Base-by-base conservation (phyloP, 2,329 filamentous ascomycete genomes). In the Madurella fahalii region DNA sequence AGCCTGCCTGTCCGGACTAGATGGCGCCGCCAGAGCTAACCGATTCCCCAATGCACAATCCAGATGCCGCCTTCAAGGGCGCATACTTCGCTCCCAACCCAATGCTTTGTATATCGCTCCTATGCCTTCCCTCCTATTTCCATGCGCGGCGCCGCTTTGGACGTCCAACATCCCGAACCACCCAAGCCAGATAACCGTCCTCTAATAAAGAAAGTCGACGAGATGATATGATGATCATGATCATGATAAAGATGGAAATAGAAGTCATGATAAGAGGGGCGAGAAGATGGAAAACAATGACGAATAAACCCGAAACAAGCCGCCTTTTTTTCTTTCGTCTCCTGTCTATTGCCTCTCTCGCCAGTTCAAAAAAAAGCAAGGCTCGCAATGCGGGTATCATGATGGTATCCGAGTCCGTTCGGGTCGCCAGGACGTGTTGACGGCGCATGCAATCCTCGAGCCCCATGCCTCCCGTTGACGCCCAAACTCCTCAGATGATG, bases 301-400 rank as follows among this genome's bases (percentile, higher is more conserved):
- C n/a, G 16, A 40, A 9, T 12, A 47, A 41, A 15, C 30, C 39
- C 12, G 32, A 34, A 54, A 47, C 17, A 31, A 30, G n/a, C 20
- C 31, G 20, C n/a, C 13, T 41, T 48, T 56, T 58, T 60, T 57
- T 53, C 53, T 54, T 54, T n/a, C 53, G 51, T 54, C 51, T 52
- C 52, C 46, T 25, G 51, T 60, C 56, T 60, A 60, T 58, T 53
- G 37, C 32, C 48, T 43, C 32, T 56, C 50, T 47, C 48, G 55
- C 58, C 55, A 44, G 37, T 53, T 59, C 47, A 37, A 25, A 25
- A n/a, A 51, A 47, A 51, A 40, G 40, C 31, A 43, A 47, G 42
- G 46, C 53, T 58, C 56, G 47, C 54, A 58, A 58, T 58, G 56
- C 58, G 46, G 53, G 49, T 60, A 50, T 60, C 53, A 53, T 56